phyloP scores from a whole-genome alignment of 257 asterid species.

The Eustoma russellianum region DNA sequence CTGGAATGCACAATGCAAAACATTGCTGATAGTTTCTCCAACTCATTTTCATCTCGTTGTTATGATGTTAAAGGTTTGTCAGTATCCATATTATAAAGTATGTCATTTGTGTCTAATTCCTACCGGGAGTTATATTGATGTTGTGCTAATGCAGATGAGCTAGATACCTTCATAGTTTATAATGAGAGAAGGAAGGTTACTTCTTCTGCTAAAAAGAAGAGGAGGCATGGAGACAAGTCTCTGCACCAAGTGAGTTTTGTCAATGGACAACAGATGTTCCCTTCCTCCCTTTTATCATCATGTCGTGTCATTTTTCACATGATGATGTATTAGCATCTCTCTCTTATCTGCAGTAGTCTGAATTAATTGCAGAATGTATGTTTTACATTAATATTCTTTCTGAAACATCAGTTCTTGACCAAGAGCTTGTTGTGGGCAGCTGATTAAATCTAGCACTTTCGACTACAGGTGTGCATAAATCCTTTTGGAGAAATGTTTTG shows the following conservation, averaged over 20 bases:
- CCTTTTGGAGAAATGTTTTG: too few species aligned
- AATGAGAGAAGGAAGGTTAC: slow-evolving; percentile 91
- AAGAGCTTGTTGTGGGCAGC: too few species aligned
- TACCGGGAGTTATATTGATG: slow-evolving; percentile 7
- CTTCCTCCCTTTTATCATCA: not conserved
- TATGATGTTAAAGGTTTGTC: slow-evolving; percentile 60
- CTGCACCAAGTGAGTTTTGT: slow-evolving; percentile 70
- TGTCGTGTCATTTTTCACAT: not conserved
- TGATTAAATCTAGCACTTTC: too few species aligned
- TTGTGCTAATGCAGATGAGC: slow-evolving; percentile 44
- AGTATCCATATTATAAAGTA: not conserved
- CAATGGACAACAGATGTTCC: not conserved
- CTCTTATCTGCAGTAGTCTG: not conserved
- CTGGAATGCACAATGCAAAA: slow-evolving; percentile 98
- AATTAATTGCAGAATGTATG: not conserved
- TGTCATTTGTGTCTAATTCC: slow-evolving; percentile 4
- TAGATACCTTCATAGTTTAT: slow-evolving; percentile 85
- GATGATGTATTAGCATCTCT: not conserved
- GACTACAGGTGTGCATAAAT: too few species aligned
- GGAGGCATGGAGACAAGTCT: slow-evolving; percentile 50
- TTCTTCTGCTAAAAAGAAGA: slow-evolving; percentile 92
- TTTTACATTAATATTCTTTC: not conserved
- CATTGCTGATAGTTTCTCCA: slow-evolving; percentile 77
- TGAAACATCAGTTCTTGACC: too few species aligned
- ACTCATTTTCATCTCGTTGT: slow-evolving; percentile 53